phyloP scores from a whole-genome alignment of 768 basidiomycete genomes.

The Tulasnella sp. region DNA sequence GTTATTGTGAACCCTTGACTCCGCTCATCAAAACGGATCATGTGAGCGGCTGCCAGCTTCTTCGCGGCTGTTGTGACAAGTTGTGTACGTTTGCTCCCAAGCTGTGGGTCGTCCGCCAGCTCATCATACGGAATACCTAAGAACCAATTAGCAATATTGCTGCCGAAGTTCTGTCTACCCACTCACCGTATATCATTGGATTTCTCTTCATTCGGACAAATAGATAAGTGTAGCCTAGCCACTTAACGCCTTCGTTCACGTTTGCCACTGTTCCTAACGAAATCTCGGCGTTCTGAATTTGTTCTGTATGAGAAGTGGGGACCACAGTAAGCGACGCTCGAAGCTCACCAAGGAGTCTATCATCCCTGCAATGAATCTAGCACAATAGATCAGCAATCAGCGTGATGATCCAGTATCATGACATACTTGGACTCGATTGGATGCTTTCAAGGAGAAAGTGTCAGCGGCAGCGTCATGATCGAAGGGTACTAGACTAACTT shows the following conservation, averaged over 20 bases:
- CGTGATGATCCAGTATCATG: neutral
- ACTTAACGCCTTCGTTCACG: slow-evolving; percentile 74
- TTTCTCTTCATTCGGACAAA: slow-evolving; percentile 92
- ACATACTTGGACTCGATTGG: slow-evolving; percentile 92
- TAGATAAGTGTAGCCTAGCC: slow-evolving; percentile 96
- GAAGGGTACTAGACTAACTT: slow-evolving; percentile 36
- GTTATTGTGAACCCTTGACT: slow-evolving; percentile 56
- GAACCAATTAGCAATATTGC: slow-evolving; percentile 6
- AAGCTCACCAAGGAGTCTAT: slow-evolving; percentile 52
- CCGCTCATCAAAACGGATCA: slow-evolving; percentile 65
- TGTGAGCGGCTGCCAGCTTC: slow-evolving; percentile 54
- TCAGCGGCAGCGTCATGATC: neutral
- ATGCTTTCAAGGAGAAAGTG: slow-evolving; percentile 39
- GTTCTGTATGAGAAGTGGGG: neutral
- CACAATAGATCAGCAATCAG: neutral
- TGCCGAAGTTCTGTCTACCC: neutral
- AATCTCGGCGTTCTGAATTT: slow-evolving; percentile 71
- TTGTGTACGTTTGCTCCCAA: slow-evolving; percentile 56
- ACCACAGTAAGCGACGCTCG: no score
- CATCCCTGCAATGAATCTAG: slow-evolving; percentile 68
- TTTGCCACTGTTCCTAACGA: slow-evolving; percentile 88
- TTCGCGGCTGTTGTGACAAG: slow-evolving; percentile 57
- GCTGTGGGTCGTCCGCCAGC: slow-evolving; percentile 54
- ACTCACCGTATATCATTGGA: slow-evolving; percentile 70
- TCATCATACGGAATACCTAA: slow-evolving; percentile 66